Percentiles rank a stretch among this genome's conserved stretches.
Conservation (phyloP, 2,329 filamentous ascomycete species). For the Pseudogymnoascus sp. region DNA sequence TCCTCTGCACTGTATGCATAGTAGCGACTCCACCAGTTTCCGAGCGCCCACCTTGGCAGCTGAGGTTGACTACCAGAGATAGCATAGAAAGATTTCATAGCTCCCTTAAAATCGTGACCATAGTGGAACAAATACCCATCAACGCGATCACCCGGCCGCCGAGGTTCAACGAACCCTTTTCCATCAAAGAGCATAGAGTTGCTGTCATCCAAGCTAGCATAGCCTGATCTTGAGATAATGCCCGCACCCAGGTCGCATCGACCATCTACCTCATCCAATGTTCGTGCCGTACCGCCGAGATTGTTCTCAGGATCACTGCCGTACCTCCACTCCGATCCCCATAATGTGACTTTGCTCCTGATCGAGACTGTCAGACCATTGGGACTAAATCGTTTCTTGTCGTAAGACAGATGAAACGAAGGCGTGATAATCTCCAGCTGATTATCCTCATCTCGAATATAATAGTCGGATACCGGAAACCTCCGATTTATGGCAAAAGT, state of each 20-base stretch:
- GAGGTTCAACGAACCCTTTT: conserved; percentile 42
- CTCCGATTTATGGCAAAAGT: conserved; percentile 50
- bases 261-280: conserved; percentile 45
- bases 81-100: conserved; percentile 44
- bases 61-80: conserved; percentile 47
- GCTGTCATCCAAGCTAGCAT: conserved; percentile 44
- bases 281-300: conserved; percentile 41
- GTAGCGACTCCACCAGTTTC: conserved; percentile 60
- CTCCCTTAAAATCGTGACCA: conserved; percentile 45
- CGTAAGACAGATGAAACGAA: conserved; percentile 47
- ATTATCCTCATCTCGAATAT: conserved; percentile 37
- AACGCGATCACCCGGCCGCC: conserved; percentile 38
- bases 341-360: conserved; percentile 33
- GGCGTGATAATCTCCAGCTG: conserved; percentile 47
- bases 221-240: conserved; percentile 42
- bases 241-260: conserved; percentile 40
- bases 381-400: conserved; percentile 46
- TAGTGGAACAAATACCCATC: conserved; percentile 54
- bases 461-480: conserved; percentile 34
- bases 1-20: conserved; percentile 47
- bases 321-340: conserved; percentile 43
- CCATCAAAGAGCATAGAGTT: conserved; percentile 47
- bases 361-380: conserved; percentile 37
- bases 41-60: conserved; percentile 48
- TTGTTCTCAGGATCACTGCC: conserved; percentile 33